These are phyloP conservation scores for Oryza glaberrima DNA, from an alignment of 176 grass and related monocot genomes.

Conservation along the genomic window DNA sequence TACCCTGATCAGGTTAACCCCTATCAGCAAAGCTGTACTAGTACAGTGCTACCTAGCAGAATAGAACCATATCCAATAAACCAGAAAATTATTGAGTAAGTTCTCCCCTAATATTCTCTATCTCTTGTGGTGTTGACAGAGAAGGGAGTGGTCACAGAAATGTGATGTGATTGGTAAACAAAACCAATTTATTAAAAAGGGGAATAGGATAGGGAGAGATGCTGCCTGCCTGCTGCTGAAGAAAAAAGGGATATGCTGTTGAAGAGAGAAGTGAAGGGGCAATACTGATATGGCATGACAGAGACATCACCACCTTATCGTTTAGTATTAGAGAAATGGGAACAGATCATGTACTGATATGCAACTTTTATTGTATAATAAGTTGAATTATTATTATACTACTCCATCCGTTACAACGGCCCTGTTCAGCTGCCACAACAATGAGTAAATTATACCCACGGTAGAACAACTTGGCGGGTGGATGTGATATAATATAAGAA, in stretches of 20 bases:
- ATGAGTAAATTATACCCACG: no score
- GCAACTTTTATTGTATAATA: not conserved
- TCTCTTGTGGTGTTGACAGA: slow-evolving; percentile 33
- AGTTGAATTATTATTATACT: not conserved
- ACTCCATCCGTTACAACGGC: no score
- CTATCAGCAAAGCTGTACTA: not conserved
- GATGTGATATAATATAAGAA: no score
- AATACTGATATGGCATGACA: not conserved
- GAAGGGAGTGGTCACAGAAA: not conserved
- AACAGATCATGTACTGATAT: not conserved
- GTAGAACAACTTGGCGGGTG: no score
- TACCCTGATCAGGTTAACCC: not conserved
- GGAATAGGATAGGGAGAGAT: not conserved
- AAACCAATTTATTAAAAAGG: not conserved
- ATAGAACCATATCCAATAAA: not conserved
- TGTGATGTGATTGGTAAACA: slow-evolving; percentile 19
- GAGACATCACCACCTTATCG: not conserved
- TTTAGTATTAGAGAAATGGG: no score
- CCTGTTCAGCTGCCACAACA: no score
- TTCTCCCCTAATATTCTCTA: not conserved
- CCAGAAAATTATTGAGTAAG: not conserved
- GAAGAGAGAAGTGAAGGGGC: not conserved
- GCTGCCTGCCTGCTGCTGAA: not conserved
- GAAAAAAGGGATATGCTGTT: not conserved
- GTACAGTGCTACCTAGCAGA: not conserved